These are phyloP conservation scores for Talaromyces marneffei DNA, from an alignment of 2,329 filamentous ascomycete genomes.

Conservation along the genomic window DNA sequence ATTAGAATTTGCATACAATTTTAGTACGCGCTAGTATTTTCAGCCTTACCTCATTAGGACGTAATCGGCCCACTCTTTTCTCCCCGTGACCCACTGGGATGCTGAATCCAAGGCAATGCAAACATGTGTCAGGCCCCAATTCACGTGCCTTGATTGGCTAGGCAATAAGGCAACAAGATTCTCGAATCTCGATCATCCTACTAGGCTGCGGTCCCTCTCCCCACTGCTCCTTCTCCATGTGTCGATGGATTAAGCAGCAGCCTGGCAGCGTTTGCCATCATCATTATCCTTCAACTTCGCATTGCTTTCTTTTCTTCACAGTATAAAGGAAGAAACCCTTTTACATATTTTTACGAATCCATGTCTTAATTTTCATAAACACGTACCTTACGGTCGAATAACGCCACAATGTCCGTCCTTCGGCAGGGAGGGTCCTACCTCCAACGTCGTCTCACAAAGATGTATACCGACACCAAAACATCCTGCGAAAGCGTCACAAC, in stretches of 20 bases:
- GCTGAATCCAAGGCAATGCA: no score
- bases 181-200: no score
- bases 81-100: not conserved
- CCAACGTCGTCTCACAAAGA: constrained; percentile 50
- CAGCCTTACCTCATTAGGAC: not conserved
- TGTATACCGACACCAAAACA: constrained; percentile 60
- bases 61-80: not conserved
- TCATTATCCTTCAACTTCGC: not conserved
- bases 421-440: constrained; percentile 41
- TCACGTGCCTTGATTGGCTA: constrained; percentile 16
- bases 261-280: not conserved
- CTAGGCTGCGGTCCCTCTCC: no score
- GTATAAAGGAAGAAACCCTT: not conserved
- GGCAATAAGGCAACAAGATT: constrained; percentile 37
- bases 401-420: constrained; percentile 42
- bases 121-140: not conserved
- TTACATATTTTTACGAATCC: not conserved
- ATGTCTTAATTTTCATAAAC: not conserved
- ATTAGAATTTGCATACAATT: not conserved
- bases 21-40: not conserved
- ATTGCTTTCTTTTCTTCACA: not conserved
- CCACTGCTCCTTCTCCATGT: not conserved
- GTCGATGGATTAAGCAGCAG: not conserved
- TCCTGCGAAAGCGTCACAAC: constrained; percentile 52
- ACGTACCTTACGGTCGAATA: not conserved